Evolutionary conservation across 192 early-diverging fungal genomes (phyloP).

Genomic region (Gryganskiella cystojenkinii): DNA sequence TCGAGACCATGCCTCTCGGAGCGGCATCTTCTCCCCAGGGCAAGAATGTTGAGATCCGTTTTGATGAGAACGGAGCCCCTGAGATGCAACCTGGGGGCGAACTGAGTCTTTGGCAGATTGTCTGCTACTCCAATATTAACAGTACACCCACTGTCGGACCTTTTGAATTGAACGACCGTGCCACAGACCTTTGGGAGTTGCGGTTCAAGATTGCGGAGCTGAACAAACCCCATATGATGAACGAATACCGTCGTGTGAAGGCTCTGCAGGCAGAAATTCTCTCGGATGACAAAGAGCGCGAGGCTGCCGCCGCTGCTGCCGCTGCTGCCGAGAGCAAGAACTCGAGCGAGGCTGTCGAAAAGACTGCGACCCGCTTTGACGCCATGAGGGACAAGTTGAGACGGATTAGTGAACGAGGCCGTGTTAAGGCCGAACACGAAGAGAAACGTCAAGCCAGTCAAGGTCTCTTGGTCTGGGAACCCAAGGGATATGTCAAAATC

Average conservation of each 20-base stretch:
- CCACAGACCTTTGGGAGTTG: constrained; percentile 36
- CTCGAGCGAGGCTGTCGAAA: background rate
- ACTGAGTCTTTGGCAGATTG: constrained; percentile 47
- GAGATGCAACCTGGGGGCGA: constrained; percentile 47
- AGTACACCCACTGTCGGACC: constrained; percentile 19
- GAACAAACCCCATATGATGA: constrained; percentile 48
- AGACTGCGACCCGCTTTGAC: constrained; percentile 14
- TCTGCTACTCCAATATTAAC: constrained; percentile 47
- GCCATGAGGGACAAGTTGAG: constrained; percentile 29
- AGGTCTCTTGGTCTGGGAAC: constrained; percentile 39
- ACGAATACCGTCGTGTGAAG: constrained; percentile 42
- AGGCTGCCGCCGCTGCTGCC: constrained; percentile 17
- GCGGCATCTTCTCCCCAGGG: constrained; percentile 14
- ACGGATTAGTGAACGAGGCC: constrained; percentile 35
- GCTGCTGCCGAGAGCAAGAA: background rate
- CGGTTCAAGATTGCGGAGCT: constrained; percentile 46
- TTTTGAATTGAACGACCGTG: constrained; percentile 39
- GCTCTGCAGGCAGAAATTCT: constrained; percentile 50
- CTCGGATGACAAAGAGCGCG: constrained; percentile 23
- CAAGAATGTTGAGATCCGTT: background rate
- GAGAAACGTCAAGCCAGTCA: constrained; percentile 29
- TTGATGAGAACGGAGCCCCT: constrained; percentile 41
- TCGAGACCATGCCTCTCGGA: constrained; percentile 47
- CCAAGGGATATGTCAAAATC: constrained; percentile 45
- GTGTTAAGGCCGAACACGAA: constrained; percentile 31